Evolutionary conservation across 2,329 filamentous ascomycete genomes (phyloP).

Genomic region (Fusarium incarnatum): DNA sequence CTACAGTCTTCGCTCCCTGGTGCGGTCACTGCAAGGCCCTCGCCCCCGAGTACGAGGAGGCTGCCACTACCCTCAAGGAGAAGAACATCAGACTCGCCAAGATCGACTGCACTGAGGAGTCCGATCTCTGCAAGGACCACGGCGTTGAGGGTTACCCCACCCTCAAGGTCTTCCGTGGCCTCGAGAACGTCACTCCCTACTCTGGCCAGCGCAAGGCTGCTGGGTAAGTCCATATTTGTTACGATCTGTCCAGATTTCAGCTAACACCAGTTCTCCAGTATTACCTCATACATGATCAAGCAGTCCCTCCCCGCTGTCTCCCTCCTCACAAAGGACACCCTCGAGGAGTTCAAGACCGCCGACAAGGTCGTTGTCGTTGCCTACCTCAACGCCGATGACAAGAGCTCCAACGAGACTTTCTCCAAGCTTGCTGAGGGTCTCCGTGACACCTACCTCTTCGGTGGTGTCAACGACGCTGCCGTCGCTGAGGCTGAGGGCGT

Average conservation of each 20-base stretch:
- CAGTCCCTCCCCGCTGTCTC: constrained; percentile 95
- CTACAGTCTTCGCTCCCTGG: constrained; percentile 90
- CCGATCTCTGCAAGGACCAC: constrained; percentile 87
- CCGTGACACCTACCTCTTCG: constrained; percentile 93
- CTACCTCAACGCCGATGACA: constrained; percentile 84
- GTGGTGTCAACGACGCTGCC: constrained; percentile 82
- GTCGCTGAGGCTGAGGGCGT: constrained; percentile 92
- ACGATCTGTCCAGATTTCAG: background rate
- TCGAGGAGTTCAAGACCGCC: constrained; percentile 96
- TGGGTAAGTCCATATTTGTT: constrained; percentile 62
- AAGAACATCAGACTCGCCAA: constrained; percentile 88
- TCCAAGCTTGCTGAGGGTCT: constrained; percentile 77
- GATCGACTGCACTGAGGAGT: constrained; percentile 95
- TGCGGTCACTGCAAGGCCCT: constrained; percentile 99
- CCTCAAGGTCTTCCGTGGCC: constrained; percentile 97
- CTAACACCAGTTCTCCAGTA: constrained; percentile 55
- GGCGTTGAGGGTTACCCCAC: constrained; percentile 98
- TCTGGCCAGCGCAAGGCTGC: constrained; percentile 88
- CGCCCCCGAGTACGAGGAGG: constrained; percentile 90
- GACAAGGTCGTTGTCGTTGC: constrained; percentile 96
- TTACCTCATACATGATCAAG: constrained; percentile 95
- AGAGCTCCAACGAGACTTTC: constrained; percentile 89
- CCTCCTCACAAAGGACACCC: constrained; percentile 79
- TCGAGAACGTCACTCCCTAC: constrained; percentile 84
- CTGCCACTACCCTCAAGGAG: constrained; percentile 85